These are phyloP conservation scores for Chlorociboria aeruginascens DNA, from an alignment of 495 filamentous ascomycete species.

Conservation along the genomic window DNA sequence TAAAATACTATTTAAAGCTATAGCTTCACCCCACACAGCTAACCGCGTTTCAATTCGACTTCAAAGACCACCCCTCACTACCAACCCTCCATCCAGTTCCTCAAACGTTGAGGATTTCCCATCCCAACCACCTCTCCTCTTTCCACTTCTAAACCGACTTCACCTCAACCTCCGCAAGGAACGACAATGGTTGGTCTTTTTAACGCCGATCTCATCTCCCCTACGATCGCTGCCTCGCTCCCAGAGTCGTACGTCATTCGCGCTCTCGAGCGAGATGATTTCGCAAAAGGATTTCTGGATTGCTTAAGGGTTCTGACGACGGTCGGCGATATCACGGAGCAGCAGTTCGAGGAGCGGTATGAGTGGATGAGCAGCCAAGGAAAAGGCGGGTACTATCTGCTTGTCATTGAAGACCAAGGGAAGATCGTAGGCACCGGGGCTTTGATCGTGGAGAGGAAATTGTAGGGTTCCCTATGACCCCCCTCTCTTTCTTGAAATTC, in stretches of 20 bases:
- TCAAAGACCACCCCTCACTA: too few species aligned
- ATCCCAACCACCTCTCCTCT: too few species aligned
- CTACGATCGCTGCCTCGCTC: slow-evolving; percentile 54
- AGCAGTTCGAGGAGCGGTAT: slow-evolving; percentile 66
- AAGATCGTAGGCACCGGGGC: slow-evolving; percentile 78
- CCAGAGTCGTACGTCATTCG: slow-evolving; percentile 76
- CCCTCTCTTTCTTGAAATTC: neutral
- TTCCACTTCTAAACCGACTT: too few species aligned
- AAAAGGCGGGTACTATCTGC: slow-evolving; percentile 71
- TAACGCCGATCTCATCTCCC: slow-evolving; percentile 63
- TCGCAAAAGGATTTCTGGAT: slow-evolving; percentile 69
- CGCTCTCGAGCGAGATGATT: slow-evolving; percentile 68
- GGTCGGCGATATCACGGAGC: slow-evolving; percentile 75
- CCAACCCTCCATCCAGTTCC: too few species aligned
- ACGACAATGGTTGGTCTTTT: slow-evolving; percentile 45
- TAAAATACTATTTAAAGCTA: too few species aligned
- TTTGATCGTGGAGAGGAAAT: slow-evolving; percentile 77
- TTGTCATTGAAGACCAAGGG: slow-evolving; percentile 64
- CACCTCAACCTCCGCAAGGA: neutral
- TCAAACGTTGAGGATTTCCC: too few species aligned
- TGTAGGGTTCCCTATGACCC: slow-evolving; percentile 40
- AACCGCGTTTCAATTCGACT: too few species aligned
- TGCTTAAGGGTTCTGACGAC: slow-evolving; percentile 83
- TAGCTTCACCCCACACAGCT: too few species aligned
- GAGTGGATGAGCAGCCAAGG: slow-evolving; percentile 65